Evolutionary conservation across 1,284 basidiomycete species (phyloP).

Genomic region (Trichosporon coremiiforme): DNA sequence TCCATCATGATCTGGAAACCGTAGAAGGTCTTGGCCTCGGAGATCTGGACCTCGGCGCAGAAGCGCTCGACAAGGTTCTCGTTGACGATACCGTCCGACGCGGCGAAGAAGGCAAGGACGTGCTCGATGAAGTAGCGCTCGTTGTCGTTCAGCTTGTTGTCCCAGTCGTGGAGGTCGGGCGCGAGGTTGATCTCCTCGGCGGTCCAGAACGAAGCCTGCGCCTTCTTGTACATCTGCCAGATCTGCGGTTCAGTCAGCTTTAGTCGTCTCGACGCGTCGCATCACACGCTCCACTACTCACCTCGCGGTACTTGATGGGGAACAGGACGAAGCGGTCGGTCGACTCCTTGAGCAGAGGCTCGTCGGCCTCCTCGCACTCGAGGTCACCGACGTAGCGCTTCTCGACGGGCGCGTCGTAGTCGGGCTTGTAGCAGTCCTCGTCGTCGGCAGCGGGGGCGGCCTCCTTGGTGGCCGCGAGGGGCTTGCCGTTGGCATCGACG

Average conservation of each 20-base stretch:
- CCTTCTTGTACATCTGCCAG: conserved; percentile 95
- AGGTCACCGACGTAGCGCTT: conserved; percentile 60
- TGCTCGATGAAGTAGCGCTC: conserved; percentile 96
- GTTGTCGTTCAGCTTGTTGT: conserved; percentile 85
- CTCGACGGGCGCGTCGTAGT: conserved; percentile 38
- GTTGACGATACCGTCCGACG: conserved; percentile 95
- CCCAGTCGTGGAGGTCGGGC: conserved; percentile 91
- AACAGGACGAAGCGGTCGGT: conserved; percentile 74
- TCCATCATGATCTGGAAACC: conserved; percentile 99
- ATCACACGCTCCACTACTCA: conserved; percentile 10
- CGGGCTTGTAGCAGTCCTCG: conserved; percentile 22
- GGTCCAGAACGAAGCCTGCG: conserved; percentile 80
- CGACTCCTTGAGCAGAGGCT: conserved; percentile 79
- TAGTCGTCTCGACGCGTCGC: not conserved
- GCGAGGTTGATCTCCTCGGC: conserved; percentile 98
- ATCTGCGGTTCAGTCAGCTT: conserved; percentile 62
- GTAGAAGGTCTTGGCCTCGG: conserved; percentile 97
- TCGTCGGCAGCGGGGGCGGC: conserved; percentile 19
- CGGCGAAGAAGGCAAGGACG: conserved; percentile 74
- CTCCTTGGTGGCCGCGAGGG: conserved; percentile 30
- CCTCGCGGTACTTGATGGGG: conserved; percentile 75
- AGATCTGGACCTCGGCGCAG: conserved; percentile 88
- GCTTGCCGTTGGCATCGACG: conserved; percentile 34
- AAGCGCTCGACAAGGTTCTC: conserved; percentile 96
- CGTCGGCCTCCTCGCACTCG: conserved; percentile 60